phyloP scores from a whole-genome alignment of 2,329 filamentous ascomycete species.

The Clarireedia monteithiana region DNA sequence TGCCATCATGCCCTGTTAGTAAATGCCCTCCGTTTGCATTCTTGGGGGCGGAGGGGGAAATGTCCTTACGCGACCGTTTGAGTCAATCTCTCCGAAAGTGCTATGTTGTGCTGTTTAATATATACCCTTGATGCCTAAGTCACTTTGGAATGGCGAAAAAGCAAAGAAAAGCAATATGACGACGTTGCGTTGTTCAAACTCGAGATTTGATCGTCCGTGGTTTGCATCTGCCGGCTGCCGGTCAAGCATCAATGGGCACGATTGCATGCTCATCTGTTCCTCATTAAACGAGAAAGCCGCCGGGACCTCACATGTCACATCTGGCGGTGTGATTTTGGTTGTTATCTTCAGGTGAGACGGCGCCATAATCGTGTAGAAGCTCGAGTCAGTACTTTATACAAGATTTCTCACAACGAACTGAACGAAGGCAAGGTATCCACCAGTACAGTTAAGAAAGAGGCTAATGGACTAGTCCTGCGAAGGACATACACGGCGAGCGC shows the following conservation, averaged over 20 bases:
- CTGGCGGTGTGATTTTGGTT: slow-evolving; percentile 24
- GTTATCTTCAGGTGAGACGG: slow-evolving; percentile 20
- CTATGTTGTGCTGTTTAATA: too few species aligned
- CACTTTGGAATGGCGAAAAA: not conserved
- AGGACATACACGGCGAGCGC: slow-evolving; percentile 1
- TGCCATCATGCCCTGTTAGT: too few species aligned
- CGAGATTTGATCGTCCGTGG: slow-evolving; percentile 13
- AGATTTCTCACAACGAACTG: not conserved
- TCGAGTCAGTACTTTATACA: slow-evolving; percentile 3
- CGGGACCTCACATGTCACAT: slow-evolving; percentile 27
- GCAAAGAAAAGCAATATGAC: slow-evolving; percentile 15
- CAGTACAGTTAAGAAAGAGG: not conserved
- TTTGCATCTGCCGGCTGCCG: slow-evolving; percentile 18
- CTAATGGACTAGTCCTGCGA: not conserved
- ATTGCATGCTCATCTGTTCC: not conserved
- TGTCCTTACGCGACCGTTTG: slow-evolving; percentile 8
- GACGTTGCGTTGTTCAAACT: slow-evolving; percentile 21
- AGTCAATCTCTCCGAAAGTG: slow-evolving; percentile 2
- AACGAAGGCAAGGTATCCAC: slow-evolving; percentile 4
- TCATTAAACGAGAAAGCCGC: slow-evolving; percentile 12
- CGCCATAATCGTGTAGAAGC: slow-evolving; percentile 4
- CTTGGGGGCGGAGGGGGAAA: slow-evolving; percentile 4
- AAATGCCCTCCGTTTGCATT: slow-evolving; percentile 2
- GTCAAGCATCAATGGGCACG: not conserved
- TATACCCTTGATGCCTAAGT: slow-evolving; percentile 21